Base-by-base conservation (phyloP, 202 grass and related monocot species). In the Musa balbisiana region DNA sequence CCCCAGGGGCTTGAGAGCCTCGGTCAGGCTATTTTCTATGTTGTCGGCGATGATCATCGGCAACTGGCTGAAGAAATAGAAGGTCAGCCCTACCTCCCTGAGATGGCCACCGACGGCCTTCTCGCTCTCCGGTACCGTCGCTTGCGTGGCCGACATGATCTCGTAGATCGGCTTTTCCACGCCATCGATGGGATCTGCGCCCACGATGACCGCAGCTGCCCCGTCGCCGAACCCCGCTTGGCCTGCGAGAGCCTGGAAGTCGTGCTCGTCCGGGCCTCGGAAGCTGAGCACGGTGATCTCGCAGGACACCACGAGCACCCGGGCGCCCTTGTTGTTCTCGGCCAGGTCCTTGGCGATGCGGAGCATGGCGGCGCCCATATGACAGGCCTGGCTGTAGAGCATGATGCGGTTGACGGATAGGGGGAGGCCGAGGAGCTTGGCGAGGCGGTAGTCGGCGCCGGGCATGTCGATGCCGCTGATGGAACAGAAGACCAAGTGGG, bases 271-370 rank as follows among this genome's bases (percentile, higher is more conserved):
- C 26, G 80, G 80, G 2, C 80, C 80, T 53, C 79, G 79, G 55
- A 81, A 81, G n/a, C 69, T 58, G 0, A 71, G 24, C 55, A 81
- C n/a, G 3, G 71, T 74, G 9, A 73, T 76, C 19, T 82, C 80
- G 0, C 71, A 82, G 72, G 71, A 82, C n/a, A 82, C 71, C n/a
- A 76, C 72, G 12, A 82, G 80, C n/a, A 82, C 71, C 10, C 80
- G 80, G 8, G 80, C 56, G 71, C 71, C 63, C 62, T 59, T 65
- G 62, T 65, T 25, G 5, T 65, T 23, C 62, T 59, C 33, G 33
- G 33, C 33, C 4, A 43, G 33, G 33, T 43, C 33, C 33, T 59
- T 59, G 55, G 55, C 55, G 55, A 59, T 19, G 55, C 55, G 55
- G 14, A 59, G 55, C 55, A 59, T 59, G 55, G 55, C 55, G 55